Base-by-base conservation (phyloP, 176 grass and related monocot species). In the Calamus simplicifolius region DNA sequence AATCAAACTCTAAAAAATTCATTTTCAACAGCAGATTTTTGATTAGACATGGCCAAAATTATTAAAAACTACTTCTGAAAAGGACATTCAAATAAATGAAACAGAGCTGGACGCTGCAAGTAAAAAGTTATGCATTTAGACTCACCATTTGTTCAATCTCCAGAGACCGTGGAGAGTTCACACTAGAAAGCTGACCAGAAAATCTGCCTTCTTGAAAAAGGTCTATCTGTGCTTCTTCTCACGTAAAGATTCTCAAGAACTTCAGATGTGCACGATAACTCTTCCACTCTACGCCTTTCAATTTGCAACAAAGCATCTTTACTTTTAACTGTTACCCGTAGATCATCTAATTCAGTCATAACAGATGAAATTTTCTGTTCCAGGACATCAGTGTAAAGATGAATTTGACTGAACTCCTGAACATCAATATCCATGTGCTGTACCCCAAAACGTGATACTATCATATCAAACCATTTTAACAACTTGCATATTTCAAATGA, bases 141-240 rank as follows among this genome's bases (percentile, higher is more conserved):
- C 19, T 28, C 71, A 97, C 92, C 87, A 80, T 68, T 75, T 82
- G 87, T 58, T 91, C 92, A 49, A 91, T 86, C 79, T 97, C 92
- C 55, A 71, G 82, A 85, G 85, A 69, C 30, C 80, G 75, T 55
- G 77, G 65, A 19, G 79, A 77, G 56, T 70, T 87, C 49, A 77
- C 60, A 59, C 69, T 73, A 68, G 25, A 79, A 48, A 56, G 68
- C 65, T 89, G 86, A 59, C 66, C 67, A 57, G 64, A 61, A 52
- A 48, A 29, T 59, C 73, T 74, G 21, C 77, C 77, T 65, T 78
- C 68, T 50, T 78, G 73, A 77, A 86, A 73, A 54, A 86, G 69
- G 27, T 74, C 78, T 66, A 86, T 77, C 25, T 81, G 74, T 65
- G 69, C 66, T 78, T 89, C 78, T 68, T 81, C 71, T 74, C 81